phyloP scores from a whole-genome alignment of 371 early-diverging fungal genomes.

The Apophysomyces variabilis region DNA sequence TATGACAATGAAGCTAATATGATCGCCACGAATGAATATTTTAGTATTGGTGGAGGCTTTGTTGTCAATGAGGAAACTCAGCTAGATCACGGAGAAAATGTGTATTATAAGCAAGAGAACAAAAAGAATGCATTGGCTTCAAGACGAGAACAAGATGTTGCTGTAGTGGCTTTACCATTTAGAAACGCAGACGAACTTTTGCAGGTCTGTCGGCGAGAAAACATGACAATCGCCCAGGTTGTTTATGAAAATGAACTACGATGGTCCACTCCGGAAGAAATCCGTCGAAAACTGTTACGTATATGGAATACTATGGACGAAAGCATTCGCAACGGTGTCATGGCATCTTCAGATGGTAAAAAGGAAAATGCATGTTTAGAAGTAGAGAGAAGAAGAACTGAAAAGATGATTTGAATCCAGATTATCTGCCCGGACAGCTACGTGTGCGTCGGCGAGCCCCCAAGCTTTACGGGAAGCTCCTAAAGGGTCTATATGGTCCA shows the following conservation, averaged over 20 bases:
- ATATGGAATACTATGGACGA: constrained; percentile 96
- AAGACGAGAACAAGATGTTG: constrained; percentile 70
- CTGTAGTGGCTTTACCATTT: constrained; percentile 89
- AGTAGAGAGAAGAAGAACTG: not conserved
- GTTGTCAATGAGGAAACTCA: constrained; percentile 91
- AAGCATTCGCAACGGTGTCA: constrained; percentile 80
- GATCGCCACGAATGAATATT: constrained; percentile 93
- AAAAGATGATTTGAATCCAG: constrained; percentile 6
- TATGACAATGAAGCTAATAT: constrained; percentile 79
- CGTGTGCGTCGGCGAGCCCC: constrained; percentile 90
- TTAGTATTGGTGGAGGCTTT: constrained; percentile 96
- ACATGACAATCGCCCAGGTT: constrained; percentile 94
- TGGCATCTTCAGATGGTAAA: constrained; percentile 47
- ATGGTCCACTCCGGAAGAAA: constrained; percentile 85
- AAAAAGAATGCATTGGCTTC: constrained; percentile 33
- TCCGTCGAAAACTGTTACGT: constrained; percentile 70
- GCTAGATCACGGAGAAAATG: constrained; percentile 85
- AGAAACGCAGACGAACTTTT: constrained; percentile 79
- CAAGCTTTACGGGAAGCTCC: constrained; percentile 80
- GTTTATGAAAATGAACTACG: constrained; percentile 93
- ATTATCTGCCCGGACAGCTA: constrained; percentile 82
- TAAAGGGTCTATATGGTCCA: constrained; percentile 75
- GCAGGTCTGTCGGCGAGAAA: constrained; percentile 79
- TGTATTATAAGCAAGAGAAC: constrained; percentile 73
- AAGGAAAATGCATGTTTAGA: not conserved